Conservation (phyloP, 2,329 filamentous ascomycete genomes). For the Trichoderma atrobrunneum region DNA sequence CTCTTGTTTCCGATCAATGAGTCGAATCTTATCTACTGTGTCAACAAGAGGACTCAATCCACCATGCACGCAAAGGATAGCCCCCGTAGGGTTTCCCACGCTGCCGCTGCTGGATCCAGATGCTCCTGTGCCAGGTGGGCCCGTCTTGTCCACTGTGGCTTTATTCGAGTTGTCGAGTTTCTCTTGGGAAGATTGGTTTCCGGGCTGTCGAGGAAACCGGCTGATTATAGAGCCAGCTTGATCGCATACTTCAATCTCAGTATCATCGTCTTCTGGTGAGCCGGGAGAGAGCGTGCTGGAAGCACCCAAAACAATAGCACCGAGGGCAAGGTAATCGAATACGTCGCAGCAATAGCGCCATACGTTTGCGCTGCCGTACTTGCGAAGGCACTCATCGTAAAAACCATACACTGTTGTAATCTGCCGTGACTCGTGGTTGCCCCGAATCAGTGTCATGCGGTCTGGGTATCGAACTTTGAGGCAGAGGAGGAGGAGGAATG, state of each 20-base stretch:
- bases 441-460: conserved; percentile 91
- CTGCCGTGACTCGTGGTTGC: conserved; percentile 93
- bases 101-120: conserved; percentile 64
- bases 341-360: conserved; percentile 98
- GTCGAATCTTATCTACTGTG: conserved; percentile 89
- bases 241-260: conserved; percentile 92
- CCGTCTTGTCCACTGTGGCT: conserved; percentile 44
- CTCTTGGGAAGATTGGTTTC: conserved; percentile 22
- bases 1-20: conserved; percentile 95
- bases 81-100: conserved; percentile 69
- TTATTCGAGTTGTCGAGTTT: conserved; percentile 28
- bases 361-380: conserved; percentile 95
- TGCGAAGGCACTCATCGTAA: conserved; percentile 94
- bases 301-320: conserved; percentile 87
- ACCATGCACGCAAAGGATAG: conserved; percentile 93
- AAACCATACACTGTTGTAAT: conserved; percentile 98
- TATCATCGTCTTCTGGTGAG: conserved; percentile 62
- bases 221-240: conserved; percentile 76
- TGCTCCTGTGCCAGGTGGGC: conserved; percentile 76
- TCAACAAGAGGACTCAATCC: conserved; percentile 89
- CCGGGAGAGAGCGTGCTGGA: conserved; percentile 57
- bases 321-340: conserved; percentile 92
- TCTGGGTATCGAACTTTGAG: conserved; percentile 97
- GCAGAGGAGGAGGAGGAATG: conserved; percentile 90
- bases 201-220: conserved; percentile 58